Conservation (phyloP, 495 filamentous ascomycete genomes). For the Pseudevernia furfuracea region DNA sequence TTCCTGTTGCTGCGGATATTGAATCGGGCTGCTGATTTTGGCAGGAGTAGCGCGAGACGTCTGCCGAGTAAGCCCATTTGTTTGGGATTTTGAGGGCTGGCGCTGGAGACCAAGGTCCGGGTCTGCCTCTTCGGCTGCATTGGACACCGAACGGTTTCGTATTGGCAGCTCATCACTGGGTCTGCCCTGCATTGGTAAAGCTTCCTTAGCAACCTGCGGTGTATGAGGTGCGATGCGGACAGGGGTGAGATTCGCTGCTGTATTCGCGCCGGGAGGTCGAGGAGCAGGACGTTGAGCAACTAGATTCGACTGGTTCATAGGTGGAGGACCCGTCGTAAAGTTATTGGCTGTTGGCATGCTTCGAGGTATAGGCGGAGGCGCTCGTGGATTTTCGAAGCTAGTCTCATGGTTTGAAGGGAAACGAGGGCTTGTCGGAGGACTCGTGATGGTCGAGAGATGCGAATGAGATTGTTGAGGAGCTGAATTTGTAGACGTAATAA, state of each 20-base stretch:
- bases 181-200: conserved; percentile 46
- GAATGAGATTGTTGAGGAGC: conserved; percentile 34
- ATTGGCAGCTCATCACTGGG: conserved; percentile 43
- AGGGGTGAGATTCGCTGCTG: conserved; percentile 48
- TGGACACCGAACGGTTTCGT: conserved; percentile 23
- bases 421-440: conserved; percentile 82
- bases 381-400: conserved; percentile 94
- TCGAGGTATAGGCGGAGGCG: conserved; percentile 81
- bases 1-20: conserved; percentile 81
- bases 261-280: conserved; percentile 57
- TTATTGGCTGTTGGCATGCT: conserved; percentile 31
- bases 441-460: conserved; percentile 56
- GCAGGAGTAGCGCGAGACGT: conserved; percentile 30
- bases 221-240: conserved; percentile 40
- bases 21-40: conserved; percentile 38
- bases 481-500: conserved; percentile 31
- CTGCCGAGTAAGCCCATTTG: conserved; percentile 34
- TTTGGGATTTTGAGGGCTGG: conserved; percentile 36
- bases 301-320: conserved; percentile 21
- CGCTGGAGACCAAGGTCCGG: conserved; percentile 31
- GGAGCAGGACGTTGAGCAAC: conserved; percentile 41
- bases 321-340: conserved; percentile 37
- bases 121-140: conserved; percentile 17
- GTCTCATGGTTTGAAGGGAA: conserved; percentile 86
- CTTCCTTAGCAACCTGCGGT: conserved; percentile 45